Evolutionary conservation across 2,329 filamentous ascomycete species (phyloP).

Genomic region (Polychaeton citri): DNA sequence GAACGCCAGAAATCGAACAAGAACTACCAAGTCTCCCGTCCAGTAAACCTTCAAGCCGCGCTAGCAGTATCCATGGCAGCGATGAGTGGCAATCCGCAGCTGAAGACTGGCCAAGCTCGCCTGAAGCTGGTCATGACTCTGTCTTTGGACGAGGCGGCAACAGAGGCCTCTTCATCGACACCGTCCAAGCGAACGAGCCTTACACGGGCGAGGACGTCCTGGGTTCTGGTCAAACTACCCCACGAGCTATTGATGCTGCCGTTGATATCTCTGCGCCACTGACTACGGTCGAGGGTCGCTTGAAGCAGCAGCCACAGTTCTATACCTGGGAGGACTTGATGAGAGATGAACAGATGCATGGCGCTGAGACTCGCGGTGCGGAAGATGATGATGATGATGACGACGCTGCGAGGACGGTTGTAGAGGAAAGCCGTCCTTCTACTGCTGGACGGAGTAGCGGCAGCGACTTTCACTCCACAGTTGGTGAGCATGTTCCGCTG

Average conservation of each 20-base stretch:
- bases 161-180: constrained; percentile 13
- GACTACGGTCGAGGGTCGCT: constrained; percentile 3
- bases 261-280: constrained; percentile 1
- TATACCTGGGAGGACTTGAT: constrained; percentile 25
- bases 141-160: constrained; percentile 1
- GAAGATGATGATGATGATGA: not conserved
- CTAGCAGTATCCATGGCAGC: constrained; percentile 24
- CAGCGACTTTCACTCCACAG: not conserved
- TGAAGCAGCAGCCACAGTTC: constrained; percentile 19
- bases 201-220: constrained; percentile 31
- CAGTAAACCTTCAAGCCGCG: constrained; percentile 29
- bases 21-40: constrained; percentile 39
- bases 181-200: constrained; percentile 9
- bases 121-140: not conserved
- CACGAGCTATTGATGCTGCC: constrained; percentile 40
- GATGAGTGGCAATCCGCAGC: constrained; percentile 33
- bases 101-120: constrained; percentile 17
- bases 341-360: constrained; percentile 17
- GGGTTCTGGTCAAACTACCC: constrained; percentile 54
- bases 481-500: too few relatives aligned
- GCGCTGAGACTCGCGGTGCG: not conserved
- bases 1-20: constrained; percentile 29
- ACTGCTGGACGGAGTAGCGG: not conserved
- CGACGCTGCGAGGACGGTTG: not conserved
- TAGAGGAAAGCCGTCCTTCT: not conserved